Evolutionary conservation across 2,329 filamentous ascomycete genomes (phyloP).

Genomic region (Phaeomoniella chlamydospora): DNA sequence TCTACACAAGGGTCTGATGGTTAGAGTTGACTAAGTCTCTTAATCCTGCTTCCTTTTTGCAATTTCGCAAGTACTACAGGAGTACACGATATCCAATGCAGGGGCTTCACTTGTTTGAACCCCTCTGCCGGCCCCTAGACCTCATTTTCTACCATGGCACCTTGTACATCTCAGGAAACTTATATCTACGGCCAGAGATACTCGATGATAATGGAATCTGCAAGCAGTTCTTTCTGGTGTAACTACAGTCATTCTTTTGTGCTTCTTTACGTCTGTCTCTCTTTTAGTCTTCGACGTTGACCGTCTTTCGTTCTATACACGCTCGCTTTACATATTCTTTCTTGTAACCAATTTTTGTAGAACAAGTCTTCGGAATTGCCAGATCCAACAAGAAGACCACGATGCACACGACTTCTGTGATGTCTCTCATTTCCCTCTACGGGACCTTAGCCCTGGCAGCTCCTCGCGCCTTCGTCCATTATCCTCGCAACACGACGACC

Average conservation of each 20-base stretch:
- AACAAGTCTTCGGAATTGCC: too few relatives aligned
- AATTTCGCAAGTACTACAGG: too few relatives aligned
- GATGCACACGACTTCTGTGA: background rate
- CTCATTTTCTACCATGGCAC: too few relatives aligned
- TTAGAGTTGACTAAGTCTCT: background rate
- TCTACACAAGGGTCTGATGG: background rate
- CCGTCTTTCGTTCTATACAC: background rate
- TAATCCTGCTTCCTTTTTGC: background rate
- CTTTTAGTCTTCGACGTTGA: too few relatives aligned
- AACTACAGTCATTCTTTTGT: background rate
- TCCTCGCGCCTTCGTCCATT: background rate
- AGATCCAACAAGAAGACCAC: too few relatives aligned
- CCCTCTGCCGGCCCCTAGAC: too few relatives aligned
- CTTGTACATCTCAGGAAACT: background rate
- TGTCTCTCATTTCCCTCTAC: background rate
- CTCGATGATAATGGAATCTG: background rate
- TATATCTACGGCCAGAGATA: background rate
- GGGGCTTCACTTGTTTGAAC: background rate
- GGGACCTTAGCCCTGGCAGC: background rate
- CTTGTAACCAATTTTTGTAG: too few relatives aligned
- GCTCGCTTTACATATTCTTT: too few relatives aligned
- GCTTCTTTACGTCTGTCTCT: too few relatives aligned
- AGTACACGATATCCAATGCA: too few relatives aligned
- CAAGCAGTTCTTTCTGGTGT: background rate
- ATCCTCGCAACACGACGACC: constrained; percentile 1